A percentile compares a stretch with the other conserved stretches of the same genome.
phyloP scores from a whole-genome alignment of 2,329 filamentous ascomycete genomes.

The Leptographium wingfieldii region DNA sequence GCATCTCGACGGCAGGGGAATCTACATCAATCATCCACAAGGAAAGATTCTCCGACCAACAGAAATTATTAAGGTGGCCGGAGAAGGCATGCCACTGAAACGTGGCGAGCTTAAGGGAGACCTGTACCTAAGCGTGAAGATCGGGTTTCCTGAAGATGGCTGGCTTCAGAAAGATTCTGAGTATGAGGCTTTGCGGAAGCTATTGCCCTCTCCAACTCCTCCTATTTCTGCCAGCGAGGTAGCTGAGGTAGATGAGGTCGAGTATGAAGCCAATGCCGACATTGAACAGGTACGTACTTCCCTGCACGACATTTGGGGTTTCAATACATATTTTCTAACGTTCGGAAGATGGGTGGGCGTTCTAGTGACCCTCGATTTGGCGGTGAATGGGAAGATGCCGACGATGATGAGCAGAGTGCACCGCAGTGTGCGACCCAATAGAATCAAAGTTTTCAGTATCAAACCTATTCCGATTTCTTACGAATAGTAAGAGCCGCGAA shows the following conservation, averaged over 20 bases:
- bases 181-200: conserved; percentile 57
- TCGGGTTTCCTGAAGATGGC: conserved; percentile 78
- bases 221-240: conserved; percentile 71
- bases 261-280: conserved; percentile 67
- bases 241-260: conserved; percentile 86
- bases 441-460: too few species aligned
- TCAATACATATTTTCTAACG: conserved; percentile 3
- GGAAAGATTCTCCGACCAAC: conserved; percentile 74
- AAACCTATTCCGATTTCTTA: too few species aligned
- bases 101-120: conserved; percentile 74
- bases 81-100: conserved; percentile 93
- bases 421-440: conserved; percentile 66
- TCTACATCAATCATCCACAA: conserved; percentile 64
- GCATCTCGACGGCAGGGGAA: conserved; percentile 87
- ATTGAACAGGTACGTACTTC: conserved; percentile 55
- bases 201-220: conserved; percentile 54
- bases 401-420: conserved; percentile 49
- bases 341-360: conserved; percentile 54
- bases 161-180: conserved; percentile 66
- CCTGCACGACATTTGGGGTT: too few species aligned
- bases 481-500: too few species aligned
- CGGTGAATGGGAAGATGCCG: conserved; percentile 56
- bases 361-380: conserved; percentile 55
- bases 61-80: conserved; percentile 72
- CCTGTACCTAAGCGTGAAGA: conserved; percentile 72